phyloP scores from a whole-genome alignment of 2,329 filamentous ascomycete genomes.

The Diaporthe ilicicola region DNA sequence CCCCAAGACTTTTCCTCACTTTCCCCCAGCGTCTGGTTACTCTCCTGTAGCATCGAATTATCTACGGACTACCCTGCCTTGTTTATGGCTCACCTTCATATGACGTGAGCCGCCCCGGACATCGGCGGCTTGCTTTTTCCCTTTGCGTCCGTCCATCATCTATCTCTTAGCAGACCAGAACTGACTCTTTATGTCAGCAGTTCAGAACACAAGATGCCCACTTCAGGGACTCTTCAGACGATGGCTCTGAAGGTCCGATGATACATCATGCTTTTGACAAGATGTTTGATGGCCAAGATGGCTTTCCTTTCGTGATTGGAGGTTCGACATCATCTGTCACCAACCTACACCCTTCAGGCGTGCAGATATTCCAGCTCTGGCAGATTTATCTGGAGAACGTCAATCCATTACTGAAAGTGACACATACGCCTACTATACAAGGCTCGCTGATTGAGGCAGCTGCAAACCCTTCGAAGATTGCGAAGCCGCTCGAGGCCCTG shows the following conservation, averaged over 20 bases:
- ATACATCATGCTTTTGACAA: conserved; percentile 67
- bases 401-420: conserved; percentile 73
- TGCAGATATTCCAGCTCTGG: conserved; percentile 72
- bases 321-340: conserved; percentile 53
- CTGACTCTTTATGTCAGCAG: conserved; percentile 41
- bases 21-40: background rate
- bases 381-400: conserved; percentile 76
- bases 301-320: conserved; percentile 66
- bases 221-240: conserved; percentile 64
- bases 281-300: conserved; percentile 65
- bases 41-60: background rate
- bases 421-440: conserved; percentile 72
- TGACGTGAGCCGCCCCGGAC: background rate
- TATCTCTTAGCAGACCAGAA: background rate
- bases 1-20: background rate
- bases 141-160: too few relatives aligned
- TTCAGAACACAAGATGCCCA: conserved; percentile 57
- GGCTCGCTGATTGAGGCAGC: conserved; percentile 70
- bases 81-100: background rate
- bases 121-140: background rate
- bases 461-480: conserved; percentile 61
- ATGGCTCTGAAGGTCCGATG: conserved; percentile 59
- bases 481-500: conserved; percentile 68
- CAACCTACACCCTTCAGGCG: conserved; percentile 59
- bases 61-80: background rate